phyloP scores from a whole-genome alignment of 306 rosid genomes.

The Fragaria nilgerrensis region DNA sequence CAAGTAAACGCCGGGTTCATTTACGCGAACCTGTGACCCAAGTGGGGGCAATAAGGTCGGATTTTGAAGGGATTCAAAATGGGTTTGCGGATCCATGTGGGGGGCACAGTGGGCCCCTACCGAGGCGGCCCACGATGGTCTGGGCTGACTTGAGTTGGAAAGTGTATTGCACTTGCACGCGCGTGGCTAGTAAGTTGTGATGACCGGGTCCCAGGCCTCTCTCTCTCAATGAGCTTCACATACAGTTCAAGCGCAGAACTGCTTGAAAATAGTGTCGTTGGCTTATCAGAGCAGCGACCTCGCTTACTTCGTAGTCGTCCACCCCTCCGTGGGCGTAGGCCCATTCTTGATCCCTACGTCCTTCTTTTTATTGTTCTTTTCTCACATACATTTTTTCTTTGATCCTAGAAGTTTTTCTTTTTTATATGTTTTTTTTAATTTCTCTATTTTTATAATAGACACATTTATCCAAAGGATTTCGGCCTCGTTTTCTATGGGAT shows the following conservation, averaged over 20 bases:
- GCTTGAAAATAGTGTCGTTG: neutral
- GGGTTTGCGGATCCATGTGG: neutral
- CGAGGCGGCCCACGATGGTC: neutral
- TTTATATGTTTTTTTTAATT: too few relatives aligned
- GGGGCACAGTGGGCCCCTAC: constrained; percentile 1
- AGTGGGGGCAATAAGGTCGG: neutral
- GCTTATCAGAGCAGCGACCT: constrained; percentile 4
- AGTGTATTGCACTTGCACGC: neutral
- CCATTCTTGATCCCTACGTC: neutral
- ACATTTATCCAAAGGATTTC: too few relatives aligned
- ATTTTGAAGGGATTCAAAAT: neutral
- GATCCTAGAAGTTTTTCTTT: too few relatives aligned
- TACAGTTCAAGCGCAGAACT: neutral
- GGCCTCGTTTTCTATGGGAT: too few relatives aligned
- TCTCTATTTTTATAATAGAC: too few relatives aligned
- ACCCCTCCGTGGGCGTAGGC: neutral
- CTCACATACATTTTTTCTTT: too few relatives aligned
- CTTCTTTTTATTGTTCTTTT: neutral
- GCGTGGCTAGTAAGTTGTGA: neutral
- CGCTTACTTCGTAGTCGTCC: neutral
- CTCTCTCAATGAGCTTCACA: neutral
- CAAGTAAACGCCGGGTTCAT: fast-evolving
- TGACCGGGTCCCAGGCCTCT: neutral
- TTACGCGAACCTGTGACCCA: neutral
- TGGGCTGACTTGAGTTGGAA: neutral